Evolutionary conservation across 306 rosid genomes (phyloP).

Genomic region (Elaeagnus macrophylla): DNA sequence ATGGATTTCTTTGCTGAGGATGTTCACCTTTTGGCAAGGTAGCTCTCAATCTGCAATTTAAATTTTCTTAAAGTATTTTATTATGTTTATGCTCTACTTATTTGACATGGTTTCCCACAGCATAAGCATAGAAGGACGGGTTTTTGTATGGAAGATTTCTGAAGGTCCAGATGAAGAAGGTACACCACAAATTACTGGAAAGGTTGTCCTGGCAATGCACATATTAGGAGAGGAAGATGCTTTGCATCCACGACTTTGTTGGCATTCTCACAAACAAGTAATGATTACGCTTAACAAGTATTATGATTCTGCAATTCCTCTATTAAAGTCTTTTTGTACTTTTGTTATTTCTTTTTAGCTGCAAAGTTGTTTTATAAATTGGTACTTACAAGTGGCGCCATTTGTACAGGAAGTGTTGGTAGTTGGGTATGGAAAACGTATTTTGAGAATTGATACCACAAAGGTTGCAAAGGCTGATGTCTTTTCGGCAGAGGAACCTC

Average conservation of each 20-base stretch:
- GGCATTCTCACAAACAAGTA: constrained; percentile 99
- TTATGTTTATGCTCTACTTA: constrained; percentile 12
- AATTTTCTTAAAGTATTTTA: constrained; percentile 1
- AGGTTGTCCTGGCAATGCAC: constrained; percentile 64
- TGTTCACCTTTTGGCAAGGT: constrained; percentile 98
- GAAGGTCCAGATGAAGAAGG: constrained; percentile 96
- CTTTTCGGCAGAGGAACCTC: constrained; percentile 68
- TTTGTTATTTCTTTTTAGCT: neutral
- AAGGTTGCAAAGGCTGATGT: constrained; percentile 72
- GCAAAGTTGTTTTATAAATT: constrained; percentile 5
- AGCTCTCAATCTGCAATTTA: constrained; percentile 20
- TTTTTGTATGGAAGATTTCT: constrained; percentile 86
- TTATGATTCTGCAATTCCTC: neutral
- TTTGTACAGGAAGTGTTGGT: constrained; percentile 76
- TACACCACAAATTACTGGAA: constrained; percentile 79
- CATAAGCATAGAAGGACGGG: constrained; percentile 82
- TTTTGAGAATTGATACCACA: constrained; percentile 82
- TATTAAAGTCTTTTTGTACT: neutral
- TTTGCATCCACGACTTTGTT: constrained; percentile 82
- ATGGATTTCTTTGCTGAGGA: constrained; percentile 98
- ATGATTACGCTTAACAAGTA: constrained; percentile 8
- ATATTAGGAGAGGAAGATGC: constrained; percentile 68
- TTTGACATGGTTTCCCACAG: constrained; percentile 41
- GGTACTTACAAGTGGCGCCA: constrained; percentile 6
- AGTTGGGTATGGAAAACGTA: constrained; percentile 78